Evolutionary conservation across 176 grass and related monocot species (phyloP).

Genomic region (Tillandsia fasciculata): DNA sequence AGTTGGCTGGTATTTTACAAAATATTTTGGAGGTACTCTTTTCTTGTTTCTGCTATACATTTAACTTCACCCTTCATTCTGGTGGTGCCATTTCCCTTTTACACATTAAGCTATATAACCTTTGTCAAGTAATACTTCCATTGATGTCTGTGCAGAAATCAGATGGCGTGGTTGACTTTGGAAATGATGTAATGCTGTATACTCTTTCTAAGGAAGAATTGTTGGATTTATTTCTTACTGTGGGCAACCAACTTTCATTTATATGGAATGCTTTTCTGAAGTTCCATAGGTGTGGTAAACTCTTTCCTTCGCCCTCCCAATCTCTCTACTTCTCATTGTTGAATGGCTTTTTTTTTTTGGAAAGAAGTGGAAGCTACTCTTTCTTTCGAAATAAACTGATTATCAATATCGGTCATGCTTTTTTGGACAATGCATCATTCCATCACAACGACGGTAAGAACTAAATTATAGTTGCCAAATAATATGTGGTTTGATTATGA

Average conservation of each 20-base stretch:
- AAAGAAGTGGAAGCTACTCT: background rate
- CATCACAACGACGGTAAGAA: too few relatives aligned
- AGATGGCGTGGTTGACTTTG: conserved; percentile 35
- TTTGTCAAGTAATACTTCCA: conserved; percentile 17
- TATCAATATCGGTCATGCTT: too few relatives aligned
- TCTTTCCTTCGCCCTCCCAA: conserved; percentile 3
- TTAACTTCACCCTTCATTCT: background rate
- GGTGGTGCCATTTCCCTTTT: background rate
- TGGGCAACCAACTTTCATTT: conserved; percentile 67
- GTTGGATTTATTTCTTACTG: conserved; percentile 52
- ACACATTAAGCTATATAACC: background rate
- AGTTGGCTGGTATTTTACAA: conserved; percentile 44
- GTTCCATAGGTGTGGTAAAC: conserved; percentile 56
- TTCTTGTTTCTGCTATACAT: conserved; percentile 9
- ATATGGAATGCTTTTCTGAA: conserved; percentile 87
- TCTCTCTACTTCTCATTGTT: background rate
- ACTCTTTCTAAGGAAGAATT: conserved; percentile 72
- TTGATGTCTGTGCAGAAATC: conserved; percentile 50
- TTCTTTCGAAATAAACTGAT: too few relatives aligned
- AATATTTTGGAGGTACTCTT: conserved; percentile 66
- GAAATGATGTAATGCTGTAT: conserved; percentile 47
- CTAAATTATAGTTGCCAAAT: too few relatives aligned
- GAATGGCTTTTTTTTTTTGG: background rate
- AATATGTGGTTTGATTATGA: too few relatives aligned
- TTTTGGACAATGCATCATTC: too few relatives aligned